Percentiles rank a stretch among this genome's conserved stretches.
Evolutionary conservation across 305 asterid genomes (phyloP).

Genomic region (Solanum hybrid): DNA sequence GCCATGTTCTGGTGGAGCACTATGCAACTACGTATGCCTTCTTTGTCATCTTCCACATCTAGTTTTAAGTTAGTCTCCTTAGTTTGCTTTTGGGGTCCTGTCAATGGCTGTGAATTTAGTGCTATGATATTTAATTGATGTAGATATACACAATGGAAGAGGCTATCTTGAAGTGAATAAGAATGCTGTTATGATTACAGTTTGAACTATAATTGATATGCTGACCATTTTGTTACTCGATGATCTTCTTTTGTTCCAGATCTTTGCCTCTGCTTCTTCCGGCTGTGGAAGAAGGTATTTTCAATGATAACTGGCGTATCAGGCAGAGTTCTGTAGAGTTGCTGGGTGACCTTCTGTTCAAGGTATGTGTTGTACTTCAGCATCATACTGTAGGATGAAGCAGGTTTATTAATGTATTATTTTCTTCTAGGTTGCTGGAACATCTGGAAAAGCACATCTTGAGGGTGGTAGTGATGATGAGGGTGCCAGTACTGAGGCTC

Average conservation of each 20-base stretch:
- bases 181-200: neutral
- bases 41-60: slow-evolving; percentile 6
- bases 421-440: slow-evolving; percentile 82
- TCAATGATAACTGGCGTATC: slow-evolving; percentile 98
- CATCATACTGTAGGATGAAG: neutral
- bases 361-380: slow-evolving; percentile 34
- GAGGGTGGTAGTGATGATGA: slow-evolving; percentile 99
- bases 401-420: slow-evolving; percentile 6
- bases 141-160: neutral
- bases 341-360: slow-evolving; percentile 94
- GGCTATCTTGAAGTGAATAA: neutral
- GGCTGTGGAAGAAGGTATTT: slow-evolving; percentile 98
- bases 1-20: slow-evolving; percentile 97
- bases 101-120: neutral
- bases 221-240: neutral
- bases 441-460: slow-evolving; percentile 99
- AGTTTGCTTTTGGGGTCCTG: neutral
- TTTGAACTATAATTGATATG: neutral
- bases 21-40: slow-evolving; percentile 88
- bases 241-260: slow-evolving; percentile 24
- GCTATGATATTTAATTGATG: neutral
- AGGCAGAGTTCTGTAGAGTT: slow-evolving; percentile 99
- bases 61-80: slow-evolving; percentile 8
- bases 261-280: slow-evolving; percentile 98
- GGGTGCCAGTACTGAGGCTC: slow-evolving; percentile 99